Evolutionary conservation across 176 grass and related monocot genomes (phyloP), one percentile per base, ranked within the genome.

Genomic region (Rhynchospora breviuscula): DNA sequence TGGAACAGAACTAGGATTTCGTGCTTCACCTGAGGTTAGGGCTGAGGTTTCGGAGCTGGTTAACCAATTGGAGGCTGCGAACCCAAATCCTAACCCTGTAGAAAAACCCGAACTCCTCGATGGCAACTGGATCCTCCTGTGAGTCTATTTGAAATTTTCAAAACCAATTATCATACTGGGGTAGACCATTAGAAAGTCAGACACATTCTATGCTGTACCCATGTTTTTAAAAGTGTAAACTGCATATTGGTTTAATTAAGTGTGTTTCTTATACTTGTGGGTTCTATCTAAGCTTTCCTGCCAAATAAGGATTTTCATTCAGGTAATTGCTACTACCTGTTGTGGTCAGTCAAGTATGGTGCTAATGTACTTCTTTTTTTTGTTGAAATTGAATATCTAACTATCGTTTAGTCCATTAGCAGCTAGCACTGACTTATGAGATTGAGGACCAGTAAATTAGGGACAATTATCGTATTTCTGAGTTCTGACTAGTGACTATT

Each of bases 91-190:
- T 6, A 88, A 89, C 0, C 91, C 95, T 3, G 83, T 89, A 6
- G 84, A 95, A 82, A 72, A 85, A 23, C 82, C 93, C 0, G 85
- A 93, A 31, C 91, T 97, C 71, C 90, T 98, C 72, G 91, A 91
- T 10, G 93, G 96, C 58, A 98, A 98, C 49, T 95, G 96, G 96
- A 93, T 95, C 76, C 88, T 98, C 44, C 8, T 98, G 96, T 95
- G 77, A 95, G 91, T 89, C 12, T 9, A 23, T 77, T 77, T 56
- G 25, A 76, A 77, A 13, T 18, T 76, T 61, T 15, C 26, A 25
- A 19, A 54, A 54, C 10, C 1, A 0, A 21, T 53, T 75, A 26
- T 26, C 19, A 51, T 76, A 31, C 5, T 31, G 12, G 22, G 15
- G 72, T 6, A 17, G 21, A 76, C 48, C 11, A 76, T 76, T 54